A percentile compares a stretch with the other conserved stretches of the same genome.
These are phyloP conservation scores for Suhomyces xylopsoci DNA, from an alignment of 805 yeast species.

Conservation along the genomic window DNA sequence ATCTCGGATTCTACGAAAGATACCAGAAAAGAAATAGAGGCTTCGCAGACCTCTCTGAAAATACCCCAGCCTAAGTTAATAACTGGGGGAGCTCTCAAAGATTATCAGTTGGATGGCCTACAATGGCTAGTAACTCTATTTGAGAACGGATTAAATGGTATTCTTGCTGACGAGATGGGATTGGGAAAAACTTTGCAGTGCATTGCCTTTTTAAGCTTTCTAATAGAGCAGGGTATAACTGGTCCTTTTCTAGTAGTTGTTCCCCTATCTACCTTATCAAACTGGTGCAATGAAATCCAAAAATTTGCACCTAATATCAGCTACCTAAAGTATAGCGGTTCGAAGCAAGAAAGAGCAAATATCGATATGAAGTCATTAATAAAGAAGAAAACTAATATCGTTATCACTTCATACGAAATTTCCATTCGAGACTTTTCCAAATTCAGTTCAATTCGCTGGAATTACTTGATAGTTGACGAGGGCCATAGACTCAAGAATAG, in stretches of 20 bases:
- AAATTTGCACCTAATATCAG: conserved; percentile 71
- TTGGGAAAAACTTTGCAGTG: conserved; percentile 91
- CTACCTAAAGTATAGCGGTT: conserved; percentile 63
- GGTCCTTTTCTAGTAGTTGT: conserved; percentile 81
- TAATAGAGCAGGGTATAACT: conserved; percentile 70
- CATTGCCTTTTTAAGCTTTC: conserved; percentile 70
- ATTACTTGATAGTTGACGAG: conserved; percentile 86
- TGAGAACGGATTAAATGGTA: conserved; percentile 93
- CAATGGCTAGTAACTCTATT: conserved; percentile 87
- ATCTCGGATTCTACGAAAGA: conserved; percentile 16
- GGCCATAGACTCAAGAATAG: conserved; percentile 91
- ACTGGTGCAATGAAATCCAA: conserved; percentile 75
- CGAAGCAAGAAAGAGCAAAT: conserved; percentile 51
- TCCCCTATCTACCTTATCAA: conserved; percentile 80
- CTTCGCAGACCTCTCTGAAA: conserved; percentile 16
- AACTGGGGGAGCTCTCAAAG: conserved; percentile 59
- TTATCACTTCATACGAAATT: conserved; percentile 81
- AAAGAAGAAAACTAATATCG: conserved; percentile 38
- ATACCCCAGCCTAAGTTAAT: conserved; percentile 26
- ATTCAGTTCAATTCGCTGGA: conserved; percentile 63
- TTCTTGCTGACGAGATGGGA: conserved; percentile 97
- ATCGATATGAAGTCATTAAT: conserved; percentile 30
- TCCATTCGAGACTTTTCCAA: conserved; percentile 63
- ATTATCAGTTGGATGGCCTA: conserved; percentile 84
- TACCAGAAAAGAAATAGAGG: conserved; percentile 22